These are phyloP conservation scores for Aaosphaeria arxii DNA, from an alignment of 2,329 filamentous ascomycete genomes.

Conservation along the genomic window DNA sequence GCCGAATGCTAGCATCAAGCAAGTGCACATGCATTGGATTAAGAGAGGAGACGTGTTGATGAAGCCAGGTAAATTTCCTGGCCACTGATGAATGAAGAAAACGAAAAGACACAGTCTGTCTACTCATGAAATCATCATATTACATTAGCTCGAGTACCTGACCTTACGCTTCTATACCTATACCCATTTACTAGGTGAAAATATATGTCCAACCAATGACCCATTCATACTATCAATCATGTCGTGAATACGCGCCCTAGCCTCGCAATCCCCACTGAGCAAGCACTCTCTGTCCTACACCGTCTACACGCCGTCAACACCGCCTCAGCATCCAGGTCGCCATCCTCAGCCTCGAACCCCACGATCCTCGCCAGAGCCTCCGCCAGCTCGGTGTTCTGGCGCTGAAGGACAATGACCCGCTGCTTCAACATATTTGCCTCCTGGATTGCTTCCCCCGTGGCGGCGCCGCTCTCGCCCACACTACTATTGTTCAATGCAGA, in stretches of 20 bases:
- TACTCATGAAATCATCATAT: too few species aligned
- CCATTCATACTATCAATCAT: too few species aligned
- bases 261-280: too few species aligned
- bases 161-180: too few species aligned
- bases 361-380: slow-evolving; percentile 24
- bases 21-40: slow-evolving; percentile 48
- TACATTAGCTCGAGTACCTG: too few species aligned
- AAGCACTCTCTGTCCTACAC: background rate
- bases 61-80: slow-evolving; percentile 38
- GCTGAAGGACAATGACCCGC: slow-evolving; percentile 15
- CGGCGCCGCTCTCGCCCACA: background rate
- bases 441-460: background rate
- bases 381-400: slow-evolving; percentile 22
- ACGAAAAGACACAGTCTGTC: too few species aligned
- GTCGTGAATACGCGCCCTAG: too few species aligned
- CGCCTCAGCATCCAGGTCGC: slow-evolving; percentile 3
- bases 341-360: slow-evolving; percentile 18
- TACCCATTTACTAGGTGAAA: too few species aligned
- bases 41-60: slow-evolving; percentile 46
- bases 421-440: slow-evolving; percentile 17
- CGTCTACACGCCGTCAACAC: slow-evolving; percentile 3
- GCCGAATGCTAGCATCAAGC: slow-evolving; percentile 18
- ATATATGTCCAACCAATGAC: too few species aligned
- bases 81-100: slow-evolving; percentile 4
- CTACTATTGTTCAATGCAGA: background rate